Evolutionary conservation across 1,284 basidiomycete species (phyloP), one percentile per base, ranked within the genome.

Genomic region (Lentinula novae-zelandiae): DNA sequence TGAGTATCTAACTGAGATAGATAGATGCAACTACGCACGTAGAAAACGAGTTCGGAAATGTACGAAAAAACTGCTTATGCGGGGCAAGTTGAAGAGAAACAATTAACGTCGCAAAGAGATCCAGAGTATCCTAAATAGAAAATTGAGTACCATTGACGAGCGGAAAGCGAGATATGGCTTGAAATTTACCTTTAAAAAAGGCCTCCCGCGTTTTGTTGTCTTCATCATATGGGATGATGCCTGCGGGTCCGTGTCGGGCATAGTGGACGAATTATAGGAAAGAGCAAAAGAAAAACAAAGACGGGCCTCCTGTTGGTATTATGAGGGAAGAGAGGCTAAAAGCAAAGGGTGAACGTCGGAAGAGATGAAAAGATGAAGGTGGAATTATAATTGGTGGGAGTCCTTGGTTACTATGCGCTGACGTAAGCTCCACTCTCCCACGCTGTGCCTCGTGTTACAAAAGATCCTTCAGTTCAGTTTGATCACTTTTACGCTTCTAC

Each of bases 51-150:
- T 98, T 95, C 39, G 89, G 85, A 73, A 96, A 98, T 38, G 89
- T 90, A 67, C 94, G 90, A 83, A 99, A 98, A 79, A 96, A 97
- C 69, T 96, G 95, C 66, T 96, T 92, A 76, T 98, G 95, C 20
- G 88, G 88, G 36, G 84, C 83, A 48, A 99, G 84, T 68, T 95
- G 86, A 54, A 99, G 85, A 39, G 96, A 98, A 54, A 98, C 95
- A 71, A 99, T 82, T 70, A 99, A 85, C 12, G 97, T 99, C 44
- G 96, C 95, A 70, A 98, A 99, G 38, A 99, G 87, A 76, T 99
- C 97, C 67, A 98, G 90, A 22, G 95, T 97, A 75, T 99, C 97
- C 95, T 98, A 69, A 49, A 27, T 48, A 20, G n/a, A 54, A 12
- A 6, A 20, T 3, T 22, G 17, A 9, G 9, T 48, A 52, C 53